Evolutionary conservation across 75 land plant species (phyloP).

Genomic region (Azolla pinnata): DNA sequence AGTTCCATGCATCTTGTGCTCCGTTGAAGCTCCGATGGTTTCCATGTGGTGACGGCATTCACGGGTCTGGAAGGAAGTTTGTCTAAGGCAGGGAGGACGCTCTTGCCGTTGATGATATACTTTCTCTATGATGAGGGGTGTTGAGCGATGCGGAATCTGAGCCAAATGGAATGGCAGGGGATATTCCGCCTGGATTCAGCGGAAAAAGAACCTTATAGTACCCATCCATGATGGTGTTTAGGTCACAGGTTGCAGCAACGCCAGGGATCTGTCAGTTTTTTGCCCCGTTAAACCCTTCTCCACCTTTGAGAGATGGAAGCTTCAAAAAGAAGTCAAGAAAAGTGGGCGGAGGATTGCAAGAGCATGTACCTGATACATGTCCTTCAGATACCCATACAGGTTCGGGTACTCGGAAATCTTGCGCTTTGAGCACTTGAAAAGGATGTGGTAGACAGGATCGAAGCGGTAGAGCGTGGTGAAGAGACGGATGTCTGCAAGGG

Average conservation of each 20-base stretch:
- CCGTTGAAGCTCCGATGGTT: too few species aligned
- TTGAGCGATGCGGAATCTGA: conserved; percentile 34
- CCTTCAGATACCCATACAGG: conserved; percentile 59
- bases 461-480: conserved; percentile 89
- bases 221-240: conserved; percentile 72
- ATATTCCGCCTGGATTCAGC: conserved; percentile 82
- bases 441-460: conserved; percentile 74
- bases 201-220: conserved; percentile 76
- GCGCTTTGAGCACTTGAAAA: conserved; percentile 92
- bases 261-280: conserved; percentile 95
- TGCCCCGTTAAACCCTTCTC: too few species aligned
- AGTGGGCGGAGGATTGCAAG: too few species aligned
- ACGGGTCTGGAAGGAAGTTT: too few species aligned
- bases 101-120: conserved; percentile 23
- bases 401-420: conserved; percentile 70
- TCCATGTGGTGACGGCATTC: too few species aligned
- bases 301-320: too few species aligned
- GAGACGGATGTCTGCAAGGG: conserved; percentile 78
- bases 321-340: too few species aligned
- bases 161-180: conserved; percentile 47
- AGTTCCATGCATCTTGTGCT: too few species aligned
- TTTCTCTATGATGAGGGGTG: conserved; percentile 39
- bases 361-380: conserved; percentile 81
- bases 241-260: conserved; percentile 77
- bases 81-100: too few species aligned